These are phyloP conservation scores for Camellia lanceoleosa DNA, from an alignment of 148 eudicot genomes.

Conservation along the genomic window DNA sequence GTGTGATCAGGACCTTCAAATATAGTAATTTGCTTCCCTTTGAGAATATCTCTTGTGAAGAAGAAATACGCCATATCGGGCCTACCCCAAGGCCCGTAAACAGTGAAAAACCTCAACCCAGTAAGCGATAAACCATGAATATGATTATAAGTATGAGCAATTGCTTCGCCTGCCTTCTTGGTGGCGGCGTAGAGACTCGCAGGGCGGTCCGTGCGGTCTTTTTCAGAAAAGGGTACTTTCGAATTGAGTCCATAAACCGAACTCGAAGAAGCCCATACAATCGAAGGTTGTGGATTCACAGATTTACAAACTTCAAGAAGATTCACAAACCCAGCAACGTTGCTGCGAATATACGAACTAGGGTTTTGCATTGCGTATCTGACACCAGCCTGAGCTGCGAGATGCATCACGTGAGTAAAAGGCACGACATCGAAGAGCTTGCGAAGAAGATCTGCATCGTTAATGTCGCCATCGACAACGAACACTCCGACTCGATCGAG, in stretches of 20 bases:
- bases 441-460: constrained; percentile 39
- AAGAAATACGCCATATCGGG: constrained; percentile 89
- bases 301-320: constrained; percentile 59
- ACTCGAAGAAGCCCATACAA: constrained; percentile 78
- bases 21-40: constrained; percentile 49
- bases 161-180: constrained; percentile 79
- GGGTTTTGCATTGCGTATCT: constrained; percentile 76
- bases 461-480: constrained; percentile 56
- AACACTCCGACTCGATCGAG: constrained; percentile 56
- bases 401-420: constrained; percentile 62
- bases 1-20: constrained; percentile 59
- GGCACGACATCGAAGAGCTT: constrained; percentile 54
- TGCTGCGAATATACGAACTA: constrained; percentile 52
- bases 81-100: constrained; percentile 83
- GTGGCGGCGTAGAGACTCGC: constrained; percentile 81
- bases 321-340: constrained; percentile 62
- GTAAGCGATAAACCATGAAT: constrained; percentile 66
- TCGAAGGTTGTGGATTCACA: constrained; percentile 57
- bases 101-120: constrained; percentile 69
- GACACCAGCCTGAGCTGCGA: constrained; percentile 83
- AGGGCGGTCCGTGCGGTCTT: constrained; percentile 63
- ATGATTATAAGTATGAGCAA: constrained; percentile 70
- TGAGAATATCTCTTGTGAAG: constrained; percentile 65
- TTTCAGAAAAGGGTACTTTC: constrained; percentile 65
- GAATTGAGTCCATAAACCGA: constrained; percentile 74